These are phyloP conservation scores for Cladosporium oxysporum DNA, from an alignment of 2,329 filamentous ascomycete species.

Conservation along the genomic window DNA sequence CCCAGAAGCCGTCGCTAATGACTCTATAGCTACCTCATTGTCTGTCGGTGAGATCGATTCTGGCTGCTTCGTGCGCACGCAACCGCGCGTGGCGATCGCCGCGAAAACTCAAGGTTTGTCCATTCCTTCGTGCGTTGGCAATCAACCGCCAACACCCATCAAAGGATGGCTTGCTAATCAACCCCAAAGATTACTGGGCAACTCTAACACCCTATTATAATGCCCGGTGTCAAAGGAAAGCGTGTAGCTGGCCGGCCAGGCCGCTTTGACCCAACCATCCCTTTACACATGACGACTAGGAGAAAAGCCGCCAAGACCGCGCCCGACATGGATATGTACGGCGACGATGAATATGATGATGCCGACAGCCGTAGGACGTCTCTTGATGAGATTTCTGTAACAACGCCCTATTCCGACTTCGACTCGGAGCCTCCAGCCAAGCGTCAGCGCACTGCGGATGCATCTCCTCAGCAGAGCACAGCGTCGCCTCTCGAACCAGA, in stretches of 20 bases:
- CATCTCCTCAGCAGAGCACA: conserved; percentile 9
- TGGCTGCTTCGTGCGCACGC: conserved; percentile 14
- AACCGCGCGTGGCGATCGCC: conserved; percentile 18
- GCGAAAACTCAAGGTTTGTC: conserved; percentile 19
- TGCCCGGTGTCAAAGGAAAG: conserved; percentile 26
- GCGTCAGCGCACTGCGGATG: conserved; percentile 17
- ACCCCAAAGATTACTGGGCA: not conserved
- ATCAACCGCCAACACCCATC: conserved; percentile 14
- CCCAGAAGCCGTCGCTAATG: conserved; percentile 11
- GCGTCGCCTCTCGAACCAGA: not conserved
- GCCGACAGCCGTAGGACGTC: conserved; percentile 17
- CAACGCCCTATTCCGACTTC: conserved; percentile 4
- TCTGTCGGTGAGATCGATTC: conserved; percentile 6
- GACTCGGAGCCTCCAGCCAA: conserved; percentile 18
- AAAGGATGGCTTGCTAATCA: conserved; percentile 4
- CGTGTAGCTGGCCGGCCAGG: conserved; percentile 29
- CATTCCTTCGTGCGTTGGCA: conserved; percentile 9
- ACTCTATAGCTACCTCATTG: conserved; percentile 3
- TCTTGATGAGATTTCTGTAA: conserved; percentile 13
- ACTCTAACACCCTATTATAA: conserved; percentile 8
- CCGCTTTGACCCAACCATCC: conserved; percentile 49
- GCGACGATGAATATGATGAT: conserved; percentile 17
- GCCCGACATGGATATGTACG: conserved; percentile 11
- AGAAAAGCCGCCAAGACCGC: conserved; percentile 23
- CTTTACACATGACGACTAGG: conserved; percentile 53